Percentiles rank a stretch among this genome's conserved stretches.
phyloP scores from a whole-genome alignment of 106 monocot genomes.

The Platanthera zijinensis region DNA sequence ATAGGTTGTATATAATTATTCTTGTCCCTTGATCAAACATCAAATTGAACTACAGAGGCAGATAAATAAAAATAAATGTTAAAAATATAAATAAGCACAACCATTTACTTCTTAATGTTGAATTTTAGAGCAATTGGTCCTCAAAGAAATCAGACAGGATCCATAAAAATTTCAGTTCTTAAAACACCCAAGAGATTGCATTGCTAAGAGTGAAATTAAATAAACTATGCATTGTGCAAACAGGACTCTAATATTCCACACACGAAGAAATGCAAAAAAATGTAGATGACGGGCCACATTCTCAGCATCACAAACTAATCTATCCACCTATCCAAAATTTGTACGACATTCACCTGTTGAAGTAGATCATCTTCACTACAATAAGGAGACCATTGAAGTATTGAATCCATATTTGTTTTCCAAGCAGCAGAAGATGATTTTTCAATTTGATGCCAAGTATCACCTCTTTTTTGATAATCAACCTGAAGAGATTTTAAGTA shows the following conservation, averaged over 20 bases:
- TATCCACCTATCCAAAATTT: neutral
- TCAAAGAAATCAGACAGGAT: neutral
- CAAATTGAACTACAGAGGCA: conserved; percentile 36
- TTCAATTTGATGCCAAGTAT: conserved; percentile 39
- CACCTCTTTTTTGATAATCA: conserved; percentile 56
- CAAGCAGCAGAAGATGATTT: conserved; percentile 43
- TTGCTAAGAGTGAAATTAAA: neutral
- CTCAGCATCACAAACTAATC: neutral
- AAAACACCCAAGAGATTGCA: neutral
- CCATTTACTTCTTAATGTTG: neutral
- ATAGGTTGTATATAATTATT: conserved; percentile 83
- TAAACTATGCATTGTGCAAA: neutral
- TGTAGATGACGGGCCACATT: neutral
- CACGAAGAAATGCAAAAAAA: too few relatives aligned
- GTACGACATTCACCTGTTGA: conserved; percentile 34
- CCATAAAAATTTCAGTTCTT: neutral
- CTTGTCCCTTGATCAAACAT: conserved; percentile 69
- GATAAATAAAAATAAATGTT: neutral
- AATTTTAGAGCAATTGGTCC: neutral
- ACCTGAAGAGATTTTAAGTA: conserved; percentile 31
- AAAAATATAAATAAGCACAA: neutral
- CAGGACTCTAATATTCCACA: neutral
- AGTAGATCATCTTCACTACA: conserved; percentile 59
- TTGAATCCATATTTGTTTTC: conserved; percentile 60
- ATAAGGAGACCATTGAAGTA: conserved; percentile 79